Evolutionary conservation across 257 asterid genomes (phyloP).

Genomic region (Solanum commersonii): DNA sequence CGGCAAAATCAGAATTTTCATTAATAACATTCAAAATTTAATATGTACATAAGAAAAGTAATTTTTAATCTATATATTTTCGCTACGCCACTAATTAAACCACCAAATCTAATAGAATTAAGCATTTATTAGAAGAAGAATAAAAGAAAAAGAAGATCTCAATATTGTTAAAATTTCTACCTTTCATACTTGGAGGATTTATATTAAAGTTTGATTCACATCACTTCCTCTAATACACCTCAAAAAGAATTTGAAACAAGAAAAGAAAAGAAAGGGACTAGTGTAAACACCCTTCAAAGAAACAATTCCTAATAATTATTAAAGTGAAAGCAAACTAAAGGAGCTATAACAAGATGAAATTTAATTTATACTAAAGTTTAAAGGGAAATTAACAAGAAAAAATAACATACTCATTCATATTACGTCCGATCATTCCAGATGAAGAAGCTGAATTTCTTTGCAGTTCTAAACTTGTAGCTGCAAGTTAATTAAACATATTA

Average conservation of each 20-base stretch:
- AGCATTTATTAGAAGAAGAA: neutral
- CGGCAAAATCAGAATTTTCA: neutral
- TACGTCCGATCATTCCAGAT: constrained; percentile 79
- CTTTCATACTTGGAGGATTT: neutral
- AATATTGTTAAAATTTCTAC: neutral
- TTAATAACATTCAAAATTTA: too few species aligned
- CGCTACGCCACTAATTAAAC: neutral
- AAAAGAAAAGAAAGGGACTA: neutral
- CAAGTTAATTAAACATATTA: neutral
- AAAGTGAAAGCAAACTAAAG: constrained; percentile 1
- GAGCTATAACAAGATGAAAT: neutral
- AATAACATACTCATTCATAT: constrained; percentile 79
- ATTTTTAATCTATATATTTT: neutral
- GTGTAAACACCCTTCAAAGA: neutral
- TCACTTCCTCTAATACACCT: neutral
- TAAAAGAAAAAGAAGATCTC: neutral
- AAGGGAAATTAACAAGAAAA: neutral
- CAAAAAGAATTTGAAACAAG: neutral
- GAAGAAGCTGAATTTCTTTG: constrained; percentile 75
- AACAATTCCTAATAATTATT: neutral
- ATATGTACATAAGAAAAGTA: too few species aligned
- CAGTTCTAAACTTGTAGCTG: constrained; percentile 80
- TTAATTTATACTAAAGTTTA: neutral
- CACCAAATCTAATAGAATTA: neutral
- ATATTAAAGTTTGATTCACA: neutral